phyloP scores from a whole-genome alignment of 345 rosid species.

The Melaleuca quinquenervia region DNA sequence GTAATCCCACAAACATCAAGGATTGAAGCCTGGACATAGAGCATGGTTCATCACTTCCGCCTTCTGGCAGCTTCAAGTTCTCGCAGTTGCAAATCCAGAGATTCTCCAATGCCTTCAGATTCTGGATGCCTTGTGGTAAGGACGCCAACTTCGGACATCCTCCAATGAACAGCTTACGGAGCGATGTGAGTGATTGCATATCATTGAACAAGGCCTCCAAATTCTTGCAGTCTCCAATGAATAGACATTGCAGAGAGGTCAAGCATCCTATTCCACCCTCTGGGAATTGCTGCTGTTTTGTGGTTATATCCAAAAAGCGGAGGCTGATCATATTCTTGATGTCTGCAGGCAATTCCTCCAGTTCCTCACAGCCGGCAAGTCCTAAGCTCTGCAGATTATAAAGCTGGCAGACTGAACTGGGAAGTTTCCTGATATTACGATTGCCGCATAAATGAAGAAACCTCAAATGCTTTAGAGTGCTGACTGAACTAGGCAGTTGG shows the following conservation, averaged over 20 bases:
- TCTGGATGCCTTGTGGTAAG: constrained; percentile 1
- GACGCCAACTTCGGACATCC: not conserved
- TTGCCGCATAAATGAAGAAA: constrained; percentile 1
- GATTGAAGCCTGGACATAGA: not conserved
- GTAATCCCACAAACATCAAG: not conserved
- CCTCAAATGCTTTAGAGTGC: constrained; percentile 14
- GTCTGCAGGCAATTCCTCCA: constrained; percentile 11
- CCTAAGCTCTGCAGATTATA: constrained; percentile 7
- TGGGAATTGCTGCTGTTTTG: constrained; percentile 3
- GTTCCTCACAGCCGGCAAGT: not conserved
- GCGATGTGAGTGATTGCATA: not conserved
- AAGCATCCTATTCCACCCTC: constrained; percentile 6
- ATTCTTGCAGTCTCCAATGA: constrained; percentile 1
- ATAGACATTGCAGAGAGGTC: constrained; percentile 4
- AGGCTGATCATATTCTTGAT: constrained; percentile 7
- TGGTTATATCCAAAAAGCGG: constrained; percentile 3
- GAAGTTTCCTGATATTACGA: not conserved
- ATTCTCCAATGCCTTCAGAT: constrained; percentile 2
- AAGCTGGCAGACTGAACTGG: constrained; percentile 11
- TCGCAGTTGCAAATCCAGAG: not conserved
- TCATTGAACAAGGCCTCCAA: constrained; percentile 6
- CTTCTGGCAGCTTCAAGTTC: constrained; percentile 1
- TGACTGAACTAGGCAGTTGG: not conserved
- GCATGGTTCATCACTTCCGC: not conserved
- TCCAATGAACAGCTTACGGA: not conserved